Base-by-base conservation (phyloP, 148 eudicot species). In the Dysphania ambrosioides region DNA sequence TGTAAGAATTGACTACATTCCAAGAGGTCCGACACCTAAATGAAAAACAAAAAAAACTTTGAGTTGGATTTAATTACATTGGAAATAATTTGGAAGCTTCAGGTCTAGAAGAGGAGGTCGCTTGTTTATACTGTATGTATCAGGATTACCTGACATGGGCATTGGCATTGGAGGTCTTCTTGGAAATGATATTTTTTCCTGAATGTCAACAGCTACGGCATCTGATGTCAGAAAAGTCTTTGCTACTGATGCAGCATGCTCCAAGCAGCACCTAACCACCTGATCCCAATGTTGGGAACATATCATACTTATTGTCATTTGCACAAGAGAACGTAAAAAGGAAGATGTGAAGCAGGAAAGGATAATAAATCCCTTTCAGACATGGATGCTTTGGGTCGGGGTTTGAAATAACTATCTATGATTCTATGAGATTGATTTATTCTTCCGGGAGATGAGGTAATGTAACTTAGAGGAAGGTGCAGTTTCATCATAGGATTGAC, bases 201-300 rank as follows among this genome's bases (percentile, higher is more conserved):
- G 72, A 58, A 91, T 85, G 72, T 93, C 86, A 61, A 91, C 84
- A 30, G 87, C 95, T 75, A 93, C 93, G 8, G 91, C 91, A 86
- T 91, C 94, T 8, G 93, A 86, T 27, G 88, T 89, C 68, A 91
- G 82, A 79, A 93, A 91, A 10, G 85, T 83, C 81, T 85, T 89
- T 55, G 97, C 97, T 41, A 93, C 98, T 5, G 98, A 89, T 70
- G 98, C 82, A 42, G 97, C 90, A 80, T 93, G 85, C 85, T 93
- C 95, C 83, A 93, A 78, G 67, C 97, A 93, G 72, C 98, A 93
- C 77, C 98, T 88, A 9, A 91, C 91, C 62, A 91, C 97, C 97
- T 93, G 79, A 67, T 81, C 81, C 32, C 73, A 49, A 47, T 10
- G 63, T 30, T 35, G 59, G 10, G 32, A 16, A 68, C 16, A 60